Evolutionary conservation across 805 yeast genomes (phyloP).

Genomic region (Diddensiella caesifluorescens): DNA sequence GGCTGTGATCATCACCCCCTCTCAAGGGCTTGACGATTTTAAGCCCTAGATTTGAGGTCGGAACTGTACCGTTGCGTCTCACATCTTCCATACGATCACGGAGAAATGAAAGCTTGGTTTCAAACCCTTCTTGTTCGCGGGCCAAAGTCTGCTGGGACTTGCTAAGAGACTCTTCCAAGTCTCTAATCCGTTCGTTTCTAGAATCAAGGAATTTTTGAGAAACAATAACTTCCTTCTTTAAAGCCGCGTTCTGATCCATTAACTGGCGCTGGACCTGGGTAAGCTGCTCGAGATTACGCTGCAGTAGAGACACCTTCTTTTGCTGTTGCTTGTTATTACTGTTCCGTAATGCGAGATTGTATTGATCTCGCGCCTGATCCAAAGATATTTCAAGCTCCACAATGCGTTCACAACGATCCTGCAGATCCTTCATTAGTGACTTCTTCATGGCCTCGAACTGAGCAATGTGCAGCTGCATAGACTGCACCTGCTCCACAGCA

Average conservation of each 20-base stretch:
- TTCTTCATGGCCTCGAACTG: conserved; percentile 42
- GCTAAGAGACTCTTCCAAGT: conserved; percentile 40
- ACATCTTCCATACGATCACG: conserved; percentile 18
- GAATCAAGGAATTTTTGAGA: conserved; percentile 53
- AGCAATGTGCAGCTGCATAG: conserved; percentile 10
- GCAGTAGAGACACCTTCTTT: conserved; percentile 48
- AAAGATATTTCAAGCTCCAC: conserved; percentile 42
- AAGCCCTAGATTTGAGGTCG: conserved; percentile 4
- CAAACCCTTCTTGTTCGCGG: conserved; percentile 47
- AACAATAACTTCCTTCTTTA: conserved; percentile 51
- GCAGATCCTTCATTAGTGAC: conserved; percentile 38
- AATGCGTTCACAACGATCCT: conserved; percentile 33
- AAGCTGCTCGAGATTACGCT: conserved; percentile 52
- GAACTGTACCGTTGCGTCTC: conserved; percentile 5
- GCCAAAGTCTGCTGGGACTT: conserved; percentile 47
- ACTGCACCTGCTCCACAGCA: conserved; percentile 6
- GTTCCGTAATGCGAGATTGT: conserved; percentile 27
- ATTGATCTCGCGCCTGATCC: conserved; percentile 36
- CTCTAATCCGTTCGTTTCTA: conserved; percentile 51
- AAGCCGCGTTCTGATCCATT: conserved; percentile 52
- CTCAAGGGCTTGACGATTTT: conserved; percentile 56
- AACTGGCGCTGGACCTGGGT: conserved; percentile 56
- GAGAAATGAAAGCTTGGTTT: conserved; percentile 24
- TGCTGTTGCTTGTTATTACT: conserved; percentile 32
- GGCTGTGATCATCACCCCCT: conserved; percentile 38